phyloP scores from a whole-genome alignment of 73 alveolate genomes.

The Symbiodinium pilosum region DNA sequence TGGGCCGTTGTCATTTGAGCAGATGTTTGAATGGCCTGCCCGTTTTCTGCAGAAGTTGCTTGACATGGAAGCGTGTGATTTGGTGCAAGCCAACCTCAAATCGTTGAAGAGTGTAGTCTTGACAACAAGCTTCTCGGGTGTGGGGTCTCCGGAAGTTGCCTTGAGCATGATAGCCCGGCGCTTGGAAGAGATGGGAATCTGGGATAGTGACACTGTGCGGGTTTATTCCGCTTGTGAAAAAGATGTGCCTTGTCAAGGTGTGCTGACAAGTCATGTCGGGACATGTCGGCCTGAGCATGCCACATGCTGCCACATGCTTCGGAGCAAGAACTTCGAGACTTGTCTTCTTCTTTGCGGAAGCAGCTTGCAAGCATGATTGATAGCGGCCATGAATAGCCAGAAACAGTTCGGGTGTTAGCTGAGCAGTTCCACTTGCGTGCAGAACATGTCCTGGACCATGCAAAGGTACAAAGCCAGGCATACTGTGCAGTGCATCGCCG shows the following conservation, averaged over 20 bases:
- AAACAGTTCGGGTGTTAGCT: no score
- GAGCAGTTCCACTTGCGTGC: no score
- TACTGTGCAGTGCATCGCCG: neutral
- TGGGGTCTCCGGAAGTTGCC: conserved; percentile 14
- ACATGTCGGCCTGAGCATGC: neutral
- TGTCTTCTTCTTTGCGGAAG: no score
- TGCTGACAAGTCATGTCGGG: neutral
- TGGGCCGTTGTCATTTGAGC: no score
- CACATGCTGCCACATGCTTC: neutral
- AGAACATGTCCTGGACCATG: no score
- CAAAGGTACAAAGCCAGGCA: no score
- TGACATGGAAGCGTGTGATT: neutral
- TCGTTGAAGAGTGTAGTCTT: neutral
- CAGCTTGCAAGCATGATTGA: no score
- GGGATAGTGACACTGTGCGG: neutral
- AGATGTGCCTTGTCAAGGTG: neutral
- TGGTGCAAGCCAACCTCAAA: neutral
- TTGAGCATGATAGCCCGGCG: neutral
- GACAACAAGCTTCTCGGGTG: neutral
- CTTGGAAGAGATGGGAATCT: neutral
- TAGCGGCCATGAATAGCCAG: no score
- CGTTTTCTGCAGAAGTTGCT: neutral
- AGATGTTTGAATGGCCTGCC: neutral
- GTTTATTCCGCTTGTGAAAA: conserved; percentile 1
- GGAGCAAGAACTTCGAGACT: no score